Base-by-base conservation (phyloP, 2,329 filamentous ascomycete genomes). In the Penicillium decumbens region DNA sequence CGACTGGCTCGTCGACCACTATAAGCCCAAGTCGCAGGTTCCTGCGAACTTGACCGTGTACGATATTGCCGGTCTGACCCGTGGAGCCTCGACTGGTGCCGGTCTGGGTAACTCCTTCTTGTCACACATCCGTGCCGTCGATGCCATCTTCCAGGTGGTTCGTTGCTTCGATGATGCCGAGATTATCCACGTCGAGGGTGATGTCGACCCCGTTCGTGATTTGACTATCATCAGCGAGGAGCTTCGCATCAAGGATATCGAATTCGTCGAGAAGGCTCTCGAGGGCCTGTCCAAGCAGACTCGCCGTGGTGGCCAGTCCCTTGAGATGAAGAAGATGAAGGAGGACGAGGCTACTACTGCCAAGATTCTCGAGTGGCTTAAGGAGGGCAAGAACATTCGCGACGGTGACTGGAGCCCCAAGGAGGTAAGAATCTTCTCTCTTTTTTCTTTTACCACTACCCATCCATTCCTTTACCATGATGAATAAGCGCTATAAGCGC, bases 141-240 rank as follows among this genome's bases (percentile, higher is more conserved):
- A 96, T 78, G 91, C 91, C 73, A 95, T 96, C 75, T 96, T 95
- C 80, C 89, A 95, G 74, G 91, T 96, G 39, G 91, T 96, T 32
- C 85, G 91, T 65, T 95, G 88, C 77, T 96, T 98, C 75, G 95
- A 98, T 69, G 93, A 98, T 79, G 93, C 92, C 52, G 93, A 98
- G 76, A 98, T 98, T 66, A 97, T 96, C 65, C 93, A 98, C 81
- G 91, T 98, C 59, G 95, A 98, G 80, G 95, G 93, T 70, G 93
- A 98, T 65, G 95, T 98, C 64, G 88, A 98, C 75, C 95, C 93
- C 29, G 82, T 88, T 53, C 86, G 93, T 68, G 93, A 98, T 79
- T 75, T 98, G 61, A 88, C 89, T 67, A 98, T 98, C 72, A 97
- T 98, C 75, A 89, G 85, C 71, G 91, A 97, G 69, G 93, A 98